Percentiles rank a stretch among this genome's conserved stretches.
These are phyloP conservation scores for Xylaria arbuscula DNA, from an alignment of 2,329 filamentous ascomycete genomes.

Conservation along the genomic window DNA sequence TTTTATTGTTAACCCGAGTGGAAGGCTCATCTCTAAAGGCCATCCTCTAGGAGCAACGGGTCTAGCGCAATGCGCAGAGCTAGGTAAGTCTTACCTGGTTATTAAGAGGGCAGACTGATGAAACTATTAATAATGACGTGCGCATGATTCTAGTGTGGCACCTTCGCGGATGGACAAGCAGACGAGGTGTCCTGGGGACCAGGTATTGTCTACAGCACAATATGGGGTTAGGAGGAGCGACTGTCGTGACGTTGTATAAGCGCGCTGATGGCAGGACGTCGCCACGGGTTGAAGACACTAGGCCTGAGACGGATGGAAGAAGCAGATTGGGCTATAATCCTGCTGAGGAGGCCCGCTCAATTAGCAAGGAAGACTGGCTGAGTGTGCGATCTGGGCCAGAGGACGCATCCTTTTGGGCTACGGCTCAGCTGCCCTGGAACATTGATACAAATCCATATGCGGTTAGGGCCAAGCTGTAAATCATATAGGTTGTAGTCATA, in stretches of 20 bases:
- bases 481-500: not conserved
- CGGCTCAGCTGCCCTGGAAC: not conserved
- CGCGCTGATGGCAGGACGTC: not conserved
- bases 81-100: not conserved
- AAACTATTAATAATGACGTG: not conserved
- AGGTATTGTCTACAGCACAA: not conserved
- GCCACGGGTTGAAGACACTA: not conserved
- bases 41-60: not conserved
- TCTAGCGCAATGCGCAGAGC: not conserved
- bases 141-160: not conserved
- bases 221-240: not conserved
- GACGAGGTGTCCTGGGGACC: not conserved
- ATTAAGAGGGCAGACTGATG: not conserved
- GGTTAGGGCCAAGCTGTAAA: not conserved
- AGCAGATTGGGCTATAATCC: not conserved
- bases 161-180: not conserved
- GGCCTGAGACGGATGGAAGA: not conserved
- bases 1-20: not conserved
- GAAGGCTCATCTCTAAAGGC: not conserved
- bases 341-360: not conserved
- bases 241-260: not conserved
- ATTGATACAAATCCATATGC: not conserved
- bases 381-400: not conserved
- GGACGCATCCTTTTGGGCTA: not conserved
- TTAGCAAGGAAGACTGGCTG: not conserved